Conservation (phyloP, 768 basidiomycete species). For the Leccinum barrowsii region DNA sequence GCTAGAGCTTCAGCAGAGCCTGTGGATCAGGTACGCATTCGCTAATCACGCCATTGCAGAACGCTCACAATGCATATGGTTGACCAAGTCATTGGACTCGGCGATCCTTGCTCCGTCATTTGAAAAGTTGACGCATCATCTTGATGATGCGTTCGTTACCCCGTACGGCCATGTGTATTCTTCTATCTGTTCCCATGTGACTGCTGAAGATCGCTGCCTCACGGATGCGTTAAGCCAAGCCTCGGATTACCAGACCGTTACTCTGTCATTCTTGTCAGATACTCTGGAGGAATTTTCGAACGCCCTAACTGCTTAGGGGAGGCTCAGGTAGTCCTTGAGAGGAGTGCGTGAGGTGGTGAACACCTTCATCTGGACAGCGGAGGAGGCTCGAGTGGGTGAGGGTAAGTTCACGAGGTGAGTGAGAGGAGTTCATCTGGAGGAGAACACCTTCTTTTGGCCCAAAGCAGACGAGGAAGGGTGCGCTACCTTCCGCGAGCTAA, state of each 20-base stretch:
- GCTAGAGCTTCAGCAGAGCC: conserved; percentile 64
- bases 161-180: conserved; percentile 45
- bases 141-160: conserved; percentile 39
- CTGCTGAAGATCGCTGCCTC: conserved; percentile 36
- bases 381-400: too few species aligned
- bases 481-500: neutral
- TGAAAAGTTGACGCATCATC: conserved; percentile 47
- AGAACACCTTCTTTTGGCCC: too few species aligned
- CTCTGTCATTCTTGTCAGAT: conserved; percentile 49
- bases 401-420: too few species aligned
- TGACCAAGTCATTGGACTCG: conserved; percentile 35
- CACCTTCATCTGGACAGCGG: too few species aligned
- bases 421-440: too few species aligned
- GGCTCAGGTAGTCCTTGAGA: too few species aligned
- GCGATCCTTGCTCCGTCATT: conserved; percentile 42
- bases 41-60: neutral
- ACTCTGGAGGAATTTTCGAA: conserved; percentile 48
- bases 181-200: conserved; percentile 46
- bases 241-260: conserved; percentile 41
- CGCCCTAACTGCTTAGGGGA: conserved; percentile 23
- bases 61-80: conserved; percentile 3
- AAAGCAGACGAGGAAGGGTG: too few species aligned
- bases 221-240: conserved; percentile 32
- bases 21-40: conserved; percentile 33
- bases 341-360: too few species aligned